Evolutionary conservation across 2,329 filamentous ascomycete genomes (phyloP), one percentile per base, ranked within the genome.

Genomic region (Ceratocystis colombiana): DNA sequence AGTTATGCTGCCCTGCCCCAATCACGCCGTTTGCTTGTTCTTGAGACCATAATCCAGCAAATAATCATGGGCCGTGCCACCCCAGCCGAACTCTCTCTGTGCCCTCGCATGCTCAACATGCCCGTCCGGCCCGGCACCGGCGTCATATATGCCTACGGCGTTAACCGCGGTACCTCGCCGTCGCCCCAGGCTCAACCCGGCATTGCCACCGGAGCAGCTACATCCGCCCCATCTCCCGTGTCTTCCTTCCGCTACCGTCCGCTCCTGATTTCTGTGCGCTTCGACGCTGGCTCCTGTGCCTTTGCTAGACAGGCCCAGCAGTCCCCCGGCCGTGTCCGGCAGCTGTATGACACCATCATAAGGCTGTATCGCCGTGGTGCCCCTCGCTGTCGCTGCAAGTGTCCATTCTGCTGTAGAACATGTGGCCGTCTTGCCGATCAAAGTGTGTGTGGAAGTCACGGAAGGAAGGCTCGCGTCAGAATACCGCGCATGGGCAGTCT

Each of bases 91-190:
- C 22, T 63, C 5, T 63, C 61, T 20, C 44, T 63, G 7, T 63
- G 61, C 41, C 61, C 61, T 8, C 61, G 61, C 7, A 63, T 63
- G 61, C 61, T 63, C 12, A 63, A 48, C 61, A 63, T 63, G 61
- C 12, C 61, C 25, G n/a, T 48, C 5, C 41, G 44, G 10, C 25
- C 61, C 8, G 25, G 44, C 22, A 63, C 61, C 20, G 61, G 61
- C 17, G 46, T 63, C 1, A 63, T 63, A 30, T 63, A 63, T 48
- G 61, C 41, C 44, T 63, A 63, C n/a, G 61, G 61, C 5, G 25
- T 63, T 8, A 63, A 48, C n/a, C 41, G 61, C 15, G 17, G 44
- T 4, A 6, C 61, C 25, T 41, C 37, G 8, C 37, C 37, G 3
- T 12, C 37, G 37, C 37, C 37, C 15, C 10, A 41, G 37, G 10